Evolutionary conservation across 2,329 filamentous ascomycete genomes (phyloP).

Genomic region (Nemania sp.): DNA sequence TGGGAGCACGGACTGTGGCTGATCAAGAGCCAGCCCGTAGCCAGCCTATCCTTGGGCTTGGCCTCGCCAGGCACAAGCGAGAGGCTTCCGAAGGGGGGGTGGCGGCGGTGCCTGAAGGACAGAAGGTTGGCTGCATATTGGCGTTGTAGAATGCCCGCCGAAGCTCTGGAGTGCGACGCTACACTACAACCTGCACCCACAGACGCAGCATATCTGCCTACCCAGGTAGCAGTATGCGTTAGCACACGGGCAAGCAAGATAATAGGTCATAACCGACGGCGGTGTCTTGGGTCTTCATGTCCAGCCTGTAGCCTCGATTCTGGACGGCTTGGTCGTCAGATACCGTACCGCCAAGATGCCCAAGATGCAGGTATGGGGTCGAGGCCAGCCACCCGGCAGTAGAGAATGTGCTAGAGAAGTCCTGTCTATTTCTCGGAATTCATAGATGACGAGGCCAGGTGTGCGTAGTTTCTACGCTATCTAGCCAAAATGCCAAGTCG

Average conservation of each 20-base stretch:
- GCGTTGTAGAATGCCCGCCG: constrained; percentile 24
- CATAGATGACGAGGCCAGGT: constrained; percentile 26
- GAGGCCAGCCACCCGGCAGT: constrained; percentile 26
- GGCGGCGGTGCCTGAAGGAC: constrained; percentile 30
- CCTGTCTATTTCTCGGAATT: neutral
- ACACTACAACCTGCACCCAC: constrained; percentile 18
- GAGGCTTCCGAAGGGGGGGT: constrained; percentile 24
- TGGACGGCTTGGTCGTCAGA: constrained; percentile 12
- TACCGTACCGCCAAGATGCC: constrained; percentile 18
- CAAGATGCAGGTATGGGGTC: constrained; percentile 16
- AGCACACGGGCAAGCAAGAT: constrained; percentile 8
- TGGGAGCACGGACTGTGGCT: constrained; percentile 15
- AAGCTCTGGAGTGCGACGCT: constrained; percentile 26
- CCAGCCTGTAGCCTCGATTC: constrained; percentile 10
- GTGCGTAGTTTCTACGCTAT: constrained; percentile 24
- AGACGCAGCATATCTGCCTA: constrained; percentile 16
- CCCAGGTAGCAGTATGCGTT: constrained; percentile 2
- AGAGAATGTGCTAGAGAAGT: constrained; percentile 18
- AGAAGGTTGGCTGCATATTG: constrained; percentile 27
- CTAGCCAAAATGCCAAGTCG: constrained; percentile 34
- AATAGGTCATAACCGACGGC: constrained; percentile 4
- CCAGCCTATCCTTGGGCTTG: constrained; percentile 3
- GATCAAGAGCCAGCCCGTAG: constrained; percentile 2
- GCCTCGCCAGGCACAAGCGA: constrained; percentile 15
- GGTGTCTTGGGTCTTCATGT: constrained; percentile 18